These are phyloP conservation scores for Botrytis fragariae DNA, from an alignment of 2,329 filamentous ascomycete genomes.

Conservation along the genomic window DNA sequence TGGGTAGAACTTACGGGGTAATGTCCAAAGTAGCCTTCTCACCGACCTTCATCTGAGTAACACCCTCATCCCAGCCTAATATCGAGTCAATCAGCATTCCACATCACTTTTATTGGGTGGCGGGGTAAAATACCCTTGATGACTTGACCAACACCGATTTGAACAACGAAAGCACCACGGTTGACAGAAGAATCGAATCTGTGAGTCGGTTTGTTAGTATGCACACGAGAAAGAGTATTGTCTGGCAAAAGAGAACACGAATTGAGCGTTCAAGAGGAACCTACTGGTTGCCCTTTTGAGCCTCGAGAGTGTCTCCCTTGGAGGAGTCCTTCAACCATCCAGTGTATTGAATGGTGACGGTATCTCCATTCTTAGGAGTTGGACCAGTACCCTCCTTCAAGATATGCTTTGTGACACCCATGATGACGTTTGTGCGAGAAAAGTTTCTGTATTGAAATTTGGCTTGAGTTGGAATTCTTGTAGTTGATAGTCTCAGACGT, in stretches of 20 bases:
- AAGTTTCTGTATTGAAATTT: constrained; percentile 29
- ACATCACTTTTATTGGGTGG: constrained; percentile 13
- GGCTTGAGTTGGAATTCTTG: constrained; percentile 16
- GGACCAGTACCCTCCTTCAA: constrained; percentile 59
- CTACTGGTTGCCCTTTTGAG: constrained; percentile 38
- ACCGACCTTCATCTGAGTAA: constrained; percentile 80
- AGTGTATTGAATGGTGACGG: constrained; percentile 85
- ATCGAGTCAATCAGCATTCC: constrained; percentile 23
- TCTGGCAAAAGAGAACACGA: neutral
- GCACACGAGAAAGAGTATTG: neutral
- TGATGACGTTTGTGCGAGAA: constrained; percentile 42
- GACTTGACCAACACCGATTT: constrained; percentile 79
- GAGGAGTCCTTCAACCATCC: constrained; percentile 75
- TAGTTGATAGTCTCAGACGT: constrained; percentile 13
- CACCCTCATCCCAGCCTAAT: constrained; percentile 80
- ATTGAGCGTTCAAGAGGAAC: neutral
- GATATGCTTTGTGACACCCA: constrained; percentile 72
- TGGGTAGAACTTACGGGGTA: constrained; percentile 55
- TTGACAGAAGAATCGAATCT: constrained; percentile 89
- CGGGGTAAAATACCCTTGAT: constrained; percentile 67
- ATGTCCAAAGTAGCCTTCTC: constrained; percentile 88
- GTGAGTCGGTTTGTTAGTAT: constrained; percentile 21
- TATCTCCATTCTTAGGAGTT: constrained; percentile 62
- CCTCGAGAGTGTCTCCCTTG: constrained; percentile 70
- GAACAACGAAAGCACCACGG: constrained; percentile 70